A percentile compares a stretch with the other conserved stretches of the same genome.
These are phyloP conservation scores for Ocimum tenuiflorum DNA, from an alignment of 257 asterid genomes.

Conservation along the genomic window DNA sequence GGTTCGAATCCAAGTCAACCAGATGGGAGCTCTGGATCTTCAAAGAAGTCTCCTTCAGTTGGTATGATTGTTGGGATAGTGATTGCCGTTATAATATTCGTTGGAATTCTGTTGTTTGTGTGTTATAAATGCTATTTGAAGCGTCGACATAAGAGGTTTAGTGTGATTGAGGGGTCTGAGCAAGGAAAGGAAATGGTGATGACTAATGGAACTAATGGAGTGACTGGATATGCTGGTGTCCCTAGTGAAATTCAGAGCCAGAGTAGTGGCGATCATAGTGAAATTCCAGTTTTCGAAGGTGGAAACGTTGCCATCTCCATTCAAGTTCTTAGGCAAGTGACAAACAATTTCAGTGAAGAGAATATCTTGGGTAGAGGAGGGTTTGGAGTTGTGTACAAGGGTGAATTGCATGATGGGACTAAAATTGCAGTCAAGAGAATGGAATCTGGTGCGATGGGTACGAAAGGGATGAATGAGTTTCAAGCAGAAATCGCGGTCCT, in stretches of 20 bases:
- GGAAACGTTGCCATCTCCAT: too few relatives aligned
- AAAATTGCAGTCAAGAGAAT: too few relatives aligned
- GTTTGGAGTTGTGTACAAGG: too few relatives aligned
- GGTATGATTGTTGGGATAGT: slow-evolving; percentile 78
- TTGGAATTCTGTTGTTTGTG: slow-evolving; percentile 59
- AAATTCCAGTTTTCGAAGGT: too few relatives aligned
- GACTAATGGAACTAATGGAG: slow-evolving; percentile 29
- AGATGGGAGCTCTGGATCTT: slow-evolving; percentile 32
- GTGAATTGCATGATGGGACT: too few relatives aligned
- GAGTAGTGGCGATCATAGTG: too few relatives aligned
- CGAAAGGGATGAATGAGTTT: too few relatives aligned
- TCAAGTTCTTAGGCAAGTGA: too few relatives aligned
- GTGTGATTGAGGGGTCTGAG: slow-evolving; percentile 49
- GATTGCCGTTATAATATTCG: slow-evolving; percentile 51
- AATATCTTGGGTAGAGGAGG: too few relatives aligned
- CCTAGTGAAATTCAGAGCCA: slow-evolving; percentile 64
- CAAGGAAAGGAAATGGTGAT: slow-evolving; percentile 50
- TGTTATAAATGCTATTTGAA: slow-evolving; percentile 56
- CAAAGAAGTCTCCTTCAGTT: slow-evolving; percentile 37
- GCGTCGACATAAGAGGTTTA: slow-evolving; percentile 46
- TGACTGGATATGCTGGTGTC: slow-evolving; percentile 36
- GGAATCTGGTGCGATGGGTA: too few relatives aligned
- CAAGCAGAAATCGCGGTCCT: too few relatives aligned
- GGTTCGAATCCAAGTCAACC: slow-evolving; percentile 29
- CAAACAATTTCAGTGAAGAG: too few relatives aligned